Conservation (phyloP, 768 basidiomycete genomes). For the Strobilomyces dryophilus region DNA sequence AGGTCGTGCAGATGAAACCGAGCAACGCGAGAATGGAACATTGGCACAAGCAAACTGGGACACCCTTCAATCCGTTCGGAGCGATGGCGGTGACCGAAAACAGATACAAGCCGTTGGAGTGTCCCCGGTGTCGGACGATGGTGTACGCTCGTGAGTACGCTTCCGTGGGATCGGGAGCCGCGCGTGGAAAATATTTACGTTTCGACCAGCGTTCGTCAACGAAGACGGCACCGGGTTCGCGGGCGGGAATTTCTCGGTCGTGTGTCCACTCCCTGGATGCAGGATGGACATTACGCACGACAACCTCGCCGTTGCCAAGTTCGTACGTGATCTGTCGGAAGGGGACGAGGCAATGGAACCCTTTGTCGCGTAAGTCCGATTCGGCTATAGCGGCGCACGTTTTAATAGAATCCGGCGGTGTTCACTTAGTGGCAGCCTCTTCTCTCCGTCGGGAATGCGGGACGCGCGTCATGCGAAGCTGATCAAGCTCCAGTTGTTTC, state of each 20-base stretch:
- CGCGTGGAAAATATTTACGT: background rate
- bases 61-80: too few species aligned
- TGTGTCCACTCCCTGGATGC: conserved; percentile 40
- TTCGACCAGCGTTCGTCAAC: conserved; percentile 38
- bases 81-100: too few species aligned
- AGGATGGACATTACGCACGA: conserved; percentile 38
- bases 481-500: conserved; percentile 12
- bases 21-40: too few species aligned
- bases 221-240: conserved; percentile 44
- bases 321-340: conserved; percentile 37
- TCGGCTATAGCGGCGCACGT: background rate
- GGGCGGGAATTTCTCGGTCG: conserved; percentile 36
- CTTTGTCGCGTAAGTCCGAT: conserved; percentile 35
- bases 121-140: too few species aligned
- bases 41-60: too few species aligned
- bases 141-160: too few species aligned
- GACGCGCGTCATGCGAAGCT: too few species aligned
- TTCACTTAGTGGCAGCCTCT: too few species aligned
- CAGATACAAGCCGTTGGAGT: too few species aligned
- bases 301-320: conserved; percentile 39
- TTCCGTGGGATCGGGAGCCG: too few species aligned
- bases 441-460: too few species aligned
- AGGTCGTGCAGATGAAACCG: background rate
- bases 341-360: conserved; percentile 15
- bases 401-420: background rate